Percentiles rank a stretch among this genome's conserved stretches.
These are phyloP conservation scores for Penicillium pulvis DNA, from an alignment of 495 filamentous ascomycete species.

Conservation along the genomic window DNA sequence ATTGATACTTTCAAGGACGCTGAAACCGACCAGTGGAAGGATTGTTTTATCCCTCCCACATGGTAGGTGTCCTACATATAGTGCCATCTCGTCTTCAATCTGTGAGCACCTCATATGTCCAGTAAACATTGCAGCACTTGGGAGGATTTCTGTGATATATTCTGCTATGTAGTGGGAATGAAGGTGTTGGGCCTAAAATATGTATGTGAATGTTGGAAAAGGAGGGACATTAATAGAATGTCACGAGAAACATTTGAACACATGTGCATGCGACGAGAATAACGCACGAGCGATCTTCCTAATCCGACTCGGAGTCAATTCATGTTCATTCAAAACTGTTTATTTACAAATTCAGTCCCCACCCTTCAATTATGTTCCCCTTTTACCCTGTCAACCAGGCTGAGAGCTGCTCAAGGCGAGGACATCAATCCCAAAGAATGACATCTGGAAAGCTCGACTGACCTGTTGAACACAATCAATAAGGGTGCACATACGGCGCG, in stretches of 20 bases:
- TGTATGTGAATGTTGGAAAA: conserved; percentile 4
- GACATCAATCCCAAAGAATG: background rate
- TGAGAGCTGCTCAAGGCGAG: conserved; percentile 1
- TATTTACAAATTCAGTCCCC: conserved; percentile 4
- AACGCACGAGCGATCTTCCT: conserved; percentile 1
- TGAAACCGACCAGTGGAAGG: conserved; percentile 17
- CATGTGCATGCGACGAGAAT: conserved; percentile 3
- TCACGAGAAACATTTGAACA: conserved; percentile 4
- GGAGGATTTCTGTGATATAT: conserved; percentile 2
- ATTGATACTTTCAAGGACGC: conserved; percentile 23
- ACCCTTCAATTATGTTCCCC: background rate
- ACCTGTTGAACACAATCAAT: background rate
- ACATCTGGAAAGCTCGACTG: conserved; percentile 1
- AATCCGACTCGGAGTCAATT: conserved; percentile 4
- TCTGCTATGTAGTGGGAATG: conserved; percentile 3
- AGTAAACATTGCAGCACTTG: conserved; percentile 2
- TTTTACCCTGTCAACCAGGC: conserved; percentile 1
- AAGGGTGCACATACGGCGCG: conserved; percentile 8
- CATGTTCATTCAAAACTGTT: conserved; percentile 4
- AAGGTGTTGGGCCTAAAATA: conserved; percentile 4
- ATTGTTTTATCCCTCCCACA: conserved; percentile 19
- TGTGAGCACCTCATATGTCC: background rate
- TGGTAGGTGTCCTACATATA: conserved; percentile 17
- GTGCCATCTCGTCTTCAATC: conserved; percentile 4
- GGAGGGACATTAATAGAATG: background rate